Evolutionary conservation across 2,329 filamentous ascomycete genomes (phyloP).

Genomic region (Ophiosphaerella korrae): DNA sequence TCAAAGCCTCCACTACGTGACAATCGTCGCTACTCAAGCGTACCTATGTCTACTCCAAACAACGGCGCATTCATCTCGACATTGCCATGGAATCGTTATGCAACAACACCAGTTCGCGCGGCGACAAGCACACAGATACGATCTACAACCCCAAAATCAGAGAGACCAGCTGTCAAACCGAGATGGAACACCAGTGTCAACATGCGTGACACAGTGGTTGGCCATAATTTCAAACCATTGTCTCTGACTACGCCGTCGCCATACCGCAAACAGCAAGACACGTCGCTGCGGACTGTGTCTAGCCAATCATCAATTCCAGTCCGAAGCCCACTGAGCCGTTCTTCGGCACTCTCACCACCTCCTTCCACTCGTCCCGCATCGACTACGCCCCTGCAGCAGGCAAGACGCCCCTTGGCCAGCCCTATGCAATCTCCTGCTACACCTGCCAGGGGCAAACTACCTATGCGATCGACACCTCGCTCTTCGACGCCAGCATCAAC

Average conservation of each 20-base stretch:
- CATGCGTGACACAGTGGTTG: slow-evolving; percentile 45
- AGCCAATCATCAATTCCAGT: slow-evolving; percentile 43
- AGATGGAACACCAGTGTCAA: slow-evolving; percentile 48
- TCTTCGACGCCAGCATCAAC: slow-evolving; percentile 32
- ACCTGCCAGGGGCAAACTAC: slow-evolving; percentile 30
- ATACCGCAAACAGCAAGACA: slow-evolving; percentile 27
- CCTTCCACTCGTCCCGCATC: slow-evolving; percentile 26
- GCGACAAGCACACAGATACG: slow-evolving; percentile 34
- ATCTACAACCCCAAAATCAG: slow-evolving; percentile 33
- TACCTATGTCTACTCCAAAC: slow-evolving; percentile 45
- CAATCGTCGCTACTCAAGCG: slow-evolving; percentile 55
- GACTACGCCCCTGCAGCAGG: slow-evolving; percentile 36
- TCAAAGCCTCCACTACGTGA: slow-evolving; percentile 48
- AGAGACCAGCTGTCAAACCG: slow-evolving; percentile 38
- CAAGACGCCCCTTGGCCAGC: slow-evolving; percentile 34
- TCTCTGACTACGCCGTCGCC: slow-evolving; percentile 43
- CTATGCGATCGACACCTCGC: slow-evolving; percentile 24
- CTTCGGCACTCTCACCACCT: slow-evolving; percentile 29
- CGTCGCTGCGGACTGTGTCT: slow-evolving; percentile 32
- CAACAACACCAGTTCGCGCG: slow-evolving; percentile 28
- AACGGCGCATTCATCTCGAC: slow-evolving; percentile 23
- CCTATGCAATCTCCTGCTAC: slow-evolving; percentile 40
- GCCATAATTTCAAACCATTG: slow-evolving; percentile 47
- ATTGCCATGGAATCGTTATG: slow-evolving; percentile 2
- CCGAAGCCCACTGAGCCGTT: slow-evolving; percentile 40